Base-by-base conservation (phyloP, 305 asterid species). In the Striga hermonthica region DNA sequence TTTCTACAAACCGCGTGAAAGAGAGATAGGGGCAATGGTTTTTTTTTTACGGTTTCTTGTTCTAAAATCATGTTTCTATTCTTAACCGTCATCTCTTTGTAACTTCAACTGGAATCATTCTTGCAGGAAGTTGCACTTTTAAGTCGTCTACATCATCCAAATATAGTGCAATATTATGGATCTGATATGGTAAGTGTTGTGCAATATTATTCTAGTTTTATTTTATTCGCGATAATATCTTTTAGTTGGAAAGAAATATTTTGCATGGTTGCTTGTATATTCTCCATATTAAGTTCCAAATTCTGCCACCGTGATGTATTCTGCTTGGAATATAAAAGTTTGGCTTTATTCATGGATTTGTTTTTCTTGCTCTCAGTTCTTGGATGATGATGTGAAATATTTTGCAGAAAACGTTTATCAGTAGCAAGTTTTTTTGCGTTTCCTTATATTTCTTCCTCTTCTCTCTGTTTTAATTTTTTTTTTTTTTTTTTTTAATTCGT, bases 121-220 rank as follows among this genome's bases (percentile, higher is more conserved):
- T 73, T 72, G 75, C 84, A 86, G 93, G 91, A 85, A 72, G 76
- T 86, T 71, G 74, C 82, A 63, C 61, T 85, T 38, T 77, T 89
- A 62, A 80, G 91, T 73, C 78, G 74, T 62, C 74, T 89, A 38
- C 78, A 72, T 36, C 95, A 89, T 74, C 91, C 88, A 68, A 89
- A 89, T 62, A 87, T 89, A 35, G 89, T 87, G 67, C 96, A 81
- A 63, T 87, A 86, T 68, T 83, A 79, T 62, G 95, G 90, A 72
- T 80, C 89, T 57, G 86, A 80, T 71, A 74, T 77, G 11, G 95
- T 83, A 82, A 57, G 85, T 66, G 63, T 75, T 34, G 3, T 61
- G n/a, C 62, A 34, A n/a, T n/a, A n/a, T n/a, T n/a, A 28, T 64
- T 48, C 58, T 56, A 62, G 40, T 72, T 41, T 22, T 28, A 34